phyloP scores from a whole-genome alignment of 148 eudicot species.

The Linanthus parryae region DNA sequence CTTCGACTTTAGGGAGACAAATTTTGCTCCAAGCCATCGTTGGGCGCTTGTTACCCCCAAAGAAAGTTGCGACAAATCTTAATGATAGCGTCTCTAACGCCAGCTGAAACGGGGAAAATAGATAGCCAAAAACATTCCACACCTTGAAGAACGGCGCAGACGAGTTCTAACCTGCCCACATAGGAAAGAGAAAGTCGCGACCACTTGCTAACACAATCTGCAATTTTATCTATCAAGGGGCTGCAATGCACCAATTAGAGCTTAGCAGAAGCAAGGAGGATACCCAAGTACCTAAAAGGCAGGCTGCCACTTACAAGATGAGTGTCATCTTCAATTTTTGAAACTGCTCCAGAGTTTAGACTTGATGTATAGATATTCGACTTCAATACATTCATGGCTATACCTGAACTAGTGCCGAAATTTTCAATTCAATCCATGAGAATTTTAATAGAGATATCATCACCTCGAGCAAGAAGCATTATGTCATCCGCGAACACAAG shows the following conservation, averaged over 20 bases:
- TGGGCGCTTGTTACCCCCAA: background rate
- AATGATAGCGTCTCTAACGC: background rate
- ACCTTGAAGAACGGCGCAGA: background rate
- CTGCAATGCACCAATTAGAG: background rate
- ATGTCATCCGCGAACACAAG: constrained; percentile 5
- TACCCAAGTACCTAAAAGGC: background rate
- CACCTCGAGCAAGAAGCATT: background rate
- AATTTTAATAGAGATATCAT: background rate
- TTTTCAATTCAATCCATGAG: background rate
- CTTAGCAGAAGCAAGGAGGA: background rate
- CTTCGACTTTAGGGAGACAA: background rate
- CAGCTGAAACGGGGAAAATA: background rate
- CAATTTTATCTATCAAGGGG: background rate
- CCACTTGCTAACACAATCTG: background rate
- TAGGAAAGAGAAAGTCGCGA: background rate
- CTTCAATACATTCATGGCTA: background rate
- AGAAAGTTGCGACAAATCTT: background rate
- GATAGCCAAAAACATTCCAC: background rate
- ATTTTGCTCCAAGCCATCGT: background rate
- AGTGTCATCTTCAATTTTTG: background rate
- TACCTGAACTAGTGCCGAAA: background rate
- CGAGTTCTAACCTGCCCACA: background rate
- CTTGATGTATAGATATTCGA: background rate
- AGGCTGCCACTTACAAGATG: background rate
- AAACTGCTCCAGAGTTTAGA: background rate